These are phyloP conservation scores for Fraxinus platypoda DNA, from an alignment of 305 asterid species.

Conservation along the genomic window DNA sequence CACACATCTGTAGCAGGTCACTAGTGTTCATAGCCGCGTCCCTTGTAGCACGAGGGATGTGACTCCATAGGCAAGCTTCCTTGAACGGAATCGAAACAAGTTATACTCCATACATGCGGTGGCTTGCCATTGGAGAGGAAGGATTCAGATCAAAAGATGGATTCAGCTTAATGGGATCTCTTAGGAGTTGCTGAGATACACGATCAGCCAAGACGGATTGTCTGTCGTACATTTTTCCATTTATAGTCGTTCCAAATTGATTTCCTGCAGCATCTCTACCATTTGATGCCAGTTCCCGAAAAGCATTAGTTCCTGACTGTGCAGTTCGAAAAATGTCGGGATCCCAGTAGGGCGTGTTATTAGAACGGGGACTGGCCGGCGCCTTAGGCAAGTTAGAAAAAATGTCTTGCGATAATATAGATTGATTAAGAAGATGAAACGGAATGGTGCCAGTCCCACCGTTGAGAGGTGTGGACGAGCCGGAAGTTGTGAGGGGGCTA, in stretches of 20 bases:
- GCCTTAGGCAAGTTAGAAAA: conserved; percentile 31
- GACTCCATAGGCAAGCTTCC: neutral
- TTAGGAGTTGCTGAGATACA: conserved; percentile 46
- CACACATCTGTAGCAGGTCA: neutral
- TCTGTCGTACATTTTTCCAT: conserved; percentile 42
- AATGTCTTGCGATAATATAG: conserved; percentile 44
- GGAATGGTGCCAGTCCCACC: conserved; percentile 50
- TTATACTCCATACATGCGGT: neutral
- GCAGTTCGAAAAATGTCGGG: conserved; percentile 53
- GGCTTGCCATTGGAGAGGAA: conserved; percentile 30
- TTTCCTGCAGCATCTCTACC: conserved; percentile 42
- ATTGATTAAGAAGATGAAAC: conserved; percentile 40
- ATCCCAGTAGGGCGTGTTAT: conserved; percentile 63
- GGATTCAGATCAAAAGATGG: conserved; percentile 46
- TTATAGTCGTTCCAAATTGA: conserved; percentile 39
- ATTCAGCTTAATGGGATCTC: conserved; percentile 38
- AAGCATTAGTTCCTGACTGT: conserved; percentile 59
- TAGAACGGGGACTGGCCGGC: conserved; percentile 32
- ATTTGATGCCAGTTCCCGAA: conserved; percentile 44
- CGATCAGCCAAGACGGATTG: conserved; percentile 52
- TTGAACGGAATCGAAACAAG: neutral
- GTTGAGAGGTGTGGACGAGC: conserved; percentile 57
- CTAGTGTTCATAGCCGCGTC: neutral
- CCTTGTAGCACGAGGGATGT: neutral
- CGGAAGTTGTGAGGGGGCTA: conserved; percentile 73